Conservation (phyloP, 176 grass and related monocot species). For the Zoysia pacifica region DNA sequence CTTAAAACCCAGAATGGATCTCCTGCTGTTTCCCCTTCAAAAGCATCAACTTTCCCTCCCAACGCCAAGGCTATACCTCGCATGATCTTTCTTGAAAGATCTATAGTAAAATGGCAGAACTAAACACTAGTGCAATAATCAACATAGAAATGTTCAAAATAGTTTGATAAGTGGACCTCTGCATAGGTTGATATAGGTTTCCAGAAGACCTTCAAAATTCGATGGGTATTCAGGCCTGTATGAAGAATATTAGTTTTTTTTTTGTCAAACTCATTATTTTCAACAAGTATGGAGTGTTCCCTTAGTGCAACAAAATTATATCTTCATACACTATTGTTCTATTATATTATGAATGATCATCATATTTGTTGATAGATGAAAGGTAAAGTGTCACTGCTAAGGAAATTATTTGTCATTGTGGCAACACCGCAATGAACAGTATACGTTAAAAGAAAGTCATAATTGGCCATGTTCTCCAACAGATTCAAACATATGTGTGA, state of each 20-base stretch:
- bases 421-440: background rate
- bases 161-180: conserved; percentile 51
- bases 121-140: background rate
- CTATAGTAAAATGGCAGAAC: conserved; percentile 36
- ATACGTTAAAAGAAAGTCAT: background rate
- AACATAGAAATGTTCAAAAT: conserved; percentile 20
- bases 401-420: background rate
- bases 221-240: conserved; percentile 81
- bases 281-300: background rate
- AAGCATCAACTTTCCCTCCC: conserved; percentile 64
- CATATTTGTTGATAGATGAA: background rate
- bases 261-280: background rate
- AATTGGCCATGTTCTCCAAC: background rate
- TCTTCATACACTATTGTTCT: background rate
- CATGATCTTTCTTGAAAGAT: conserved; percentile 97
- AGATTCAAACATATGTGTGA: background rate
- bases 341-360: background rate
- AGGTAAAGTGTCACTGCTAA: background rate
- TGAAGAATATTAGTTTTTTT: conserved; percentile 1
- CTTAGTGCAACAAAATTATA: background rate
- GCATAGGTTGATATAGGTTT: conserved; percentile 67
- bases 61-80: conserved; percentile 87
- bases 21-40: conserved; percentile 63
- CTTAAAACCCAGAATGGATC: conserved; percentile 84
- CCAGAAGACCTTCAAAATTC: conserved; percentile 66